These are phyloP conservation scores for Thymus quinquecostatus DNA, from an alignment of 257 asterid genomes.

Conservation along the genomic window DNA sequence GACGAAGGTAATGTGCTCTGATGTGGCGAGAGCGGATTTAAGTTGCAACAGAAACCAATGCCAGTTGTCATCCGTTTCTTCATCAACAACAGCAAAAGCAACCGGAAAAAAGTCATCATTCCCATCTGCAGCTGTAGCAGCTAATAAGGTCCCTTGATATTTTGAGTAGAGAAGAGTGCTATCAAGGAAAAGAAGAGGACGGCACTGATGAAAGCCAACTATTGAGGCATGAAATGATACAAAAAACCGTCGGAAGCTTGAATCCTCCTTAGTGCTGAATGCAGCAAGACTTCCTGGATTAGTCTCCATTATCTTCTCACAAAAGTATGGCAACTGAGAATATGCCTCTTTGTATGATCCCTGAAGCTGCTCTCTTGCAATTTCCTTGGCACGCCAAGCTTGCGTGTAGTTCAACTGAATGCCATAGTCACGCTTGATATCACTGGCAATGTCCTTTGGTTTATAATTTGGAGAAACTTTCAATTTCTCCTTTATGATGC, in stretches of 20 bases:
- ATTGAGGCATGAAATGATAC: conserved; percentile 90
- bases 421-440: conserved; percentile 96
- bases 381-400: conserved; percentile 99
- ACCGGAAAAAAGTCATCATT: conserved; percentile 90
- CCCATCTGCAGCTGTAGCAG: conserved; percentile 93
- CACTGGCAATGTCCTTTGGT: conserved; percentile 93
- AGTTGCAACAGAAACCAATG: conserved; percentile 91
- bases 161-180: conserved; percentile 94
- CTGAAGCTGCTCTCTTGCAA: conserved; percentile 98
- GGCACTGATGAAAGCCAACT: conserved; percentile 88
- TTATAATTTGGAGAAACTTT: conserved; percentile 87
- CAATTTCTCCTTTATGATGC: conserved; percentile 86
- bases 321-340: conserved; percentile 79
- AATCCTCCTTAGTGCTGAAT: conserved; percentile 87
- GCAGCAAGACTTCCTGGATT: conserved; percentile 93
- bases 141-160: conserved; percentile 86
- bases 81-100: conserved; percentile 96
- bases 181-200: conserved; percentile 91
- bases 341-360: conserved; percentile 96
- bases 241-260: conserved; percentile 82
- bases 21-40: conserved; percentile 72
- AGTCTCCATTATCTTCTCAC: conserved; percentile 87
- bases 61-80: conserved; percentile 92
- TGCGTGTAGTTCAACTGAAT: conserved; percentile 95
- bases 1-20: conserved; percentile 80